phyloP scores from a whole-genome alignment of 2,329 filamentous ascomycete species.

The Stachybotrys echinatus region DNA sequence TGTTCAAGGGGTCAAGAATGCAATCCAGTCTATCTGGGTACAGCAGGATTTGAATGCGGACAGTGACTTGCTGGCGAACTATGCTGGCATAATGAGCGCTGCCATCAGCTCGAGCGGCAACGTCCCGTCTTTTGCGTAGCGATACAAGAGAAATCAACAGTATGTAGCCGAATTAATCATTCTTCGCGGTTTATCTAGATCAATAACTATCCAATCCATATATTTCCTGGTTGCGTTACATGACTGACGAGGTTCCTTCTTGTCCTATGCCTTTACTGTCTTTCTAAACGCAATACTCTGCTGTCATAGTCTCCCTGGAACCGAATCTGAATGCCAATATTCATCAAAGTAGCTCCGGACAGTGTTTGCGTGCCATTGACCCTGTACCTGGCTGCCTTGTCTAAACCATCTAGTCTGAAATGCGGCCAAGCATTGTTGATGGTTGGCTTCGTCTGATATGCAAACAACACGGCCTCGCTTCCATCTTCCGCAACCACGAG shows the following conservation, averaged over 20 bases:
- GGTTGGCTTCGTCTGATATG: slow-evolving; percentile 49
- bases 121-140: slow-evolving; percentile 10
- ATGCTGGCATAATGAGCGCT: slow-evolving; percentile 17
- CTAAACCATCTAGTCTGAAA: slow-evolving; percentile 51
- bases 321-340: slow-evolving; percentile 49
- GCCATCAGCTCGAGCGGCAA: slow-evolving; percentile 9
- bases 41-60: slow-evolving; percentile 27
- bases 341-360: slow-evolving; percentile 58
- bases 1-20: slow-evolving; percentile 12
- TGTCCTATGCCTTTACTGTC: slow-evolving; percentile 4
- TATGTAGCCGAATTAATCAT: too few relatives aligned
- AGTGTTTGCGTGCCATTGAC: slow-evolving; percentile 45
- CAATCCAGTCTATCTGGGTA: slow-evolving; percentile 24
- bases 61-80: slow-evolving; percentile 20
- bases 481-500: slow-evolving; percentile 52
- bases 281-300: slow-evolving; percentile 49
- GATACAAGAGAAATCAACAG: too few relatives aligned
- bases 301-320: slow-evolving; percentile 53
- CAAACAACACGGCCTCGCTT: slow-evolving; percentile 48
- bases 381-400: slow-evolving; percentile 46
- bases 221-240: too few relatives aligned
- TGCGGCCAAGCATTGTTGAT: slow-evolving; percentile 48
- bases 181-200: too few relatives aligned
- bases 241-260: too few relatives aligned
- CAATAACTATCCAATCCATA: too few relatives aligned